These are phyloP conservation scores for Corymbia calophylla DNA, from an alignment of 441 rosid species.

Conservation along the genomic window DNA sequence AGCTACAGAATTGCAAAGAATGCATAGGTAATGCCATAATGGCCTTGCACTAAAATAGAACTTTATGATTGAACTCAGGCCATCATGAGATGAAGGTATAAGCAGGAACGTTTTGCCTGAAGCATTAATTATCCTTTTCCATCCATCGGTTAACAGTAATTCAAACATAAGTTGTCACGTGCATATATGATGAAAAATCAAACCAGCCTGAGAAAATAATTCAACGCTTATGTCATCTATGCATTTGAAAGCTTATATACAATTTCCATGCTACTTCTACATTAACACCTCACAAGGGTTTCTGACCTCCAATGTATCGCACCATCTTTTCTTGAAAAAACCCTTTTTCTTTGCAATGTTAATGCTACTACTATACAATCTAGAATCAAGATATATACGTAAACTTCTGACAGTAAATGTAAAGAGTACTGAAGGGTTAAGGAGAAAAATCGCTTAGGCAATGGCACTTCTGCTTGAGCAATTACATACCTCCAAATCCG, in stretches of 20 bases:
- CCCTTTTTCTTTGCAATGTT: neutral
- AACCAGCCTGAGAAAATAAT: neutral
- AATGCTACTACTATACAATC: neutral
- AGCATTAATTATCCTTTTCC: neutral
- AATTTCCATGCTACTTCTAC: neutral
- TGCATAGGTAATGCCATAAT: neutral
- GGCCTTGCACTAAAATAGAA: neutral
- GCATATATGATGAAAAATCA: neutral
- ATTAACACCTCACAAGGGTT: neutral
- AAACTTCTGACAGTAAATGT: neutral
- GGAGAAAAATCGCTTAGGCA: neutral
- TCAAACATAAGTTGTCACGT: neutral
- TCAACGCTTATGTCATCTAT: neutral
- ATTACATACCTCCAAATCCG: constrained; percentile 76
- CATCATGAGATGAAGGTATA: neutral
- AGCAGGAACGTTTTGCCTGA: neutral
- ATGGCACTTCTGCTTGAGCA: neutral
- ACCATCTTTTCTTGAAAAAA: neutral
- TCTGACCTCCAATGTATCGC: neutral
- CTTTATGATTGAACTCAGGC: neutral
- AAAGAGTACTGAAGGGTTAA: neutral
- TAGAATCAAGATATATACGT: neutral
- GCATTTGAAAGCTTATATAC: neutral
- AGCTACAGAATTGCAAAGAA: neutral
- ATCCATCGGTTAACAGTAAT: neutral